Evolutionary conservation across 2,329 filamentous ascomycete genomes (phyloP), one percentile per base, ranked within the genome.

Genomic region (Didymella pinodella): DNA sequence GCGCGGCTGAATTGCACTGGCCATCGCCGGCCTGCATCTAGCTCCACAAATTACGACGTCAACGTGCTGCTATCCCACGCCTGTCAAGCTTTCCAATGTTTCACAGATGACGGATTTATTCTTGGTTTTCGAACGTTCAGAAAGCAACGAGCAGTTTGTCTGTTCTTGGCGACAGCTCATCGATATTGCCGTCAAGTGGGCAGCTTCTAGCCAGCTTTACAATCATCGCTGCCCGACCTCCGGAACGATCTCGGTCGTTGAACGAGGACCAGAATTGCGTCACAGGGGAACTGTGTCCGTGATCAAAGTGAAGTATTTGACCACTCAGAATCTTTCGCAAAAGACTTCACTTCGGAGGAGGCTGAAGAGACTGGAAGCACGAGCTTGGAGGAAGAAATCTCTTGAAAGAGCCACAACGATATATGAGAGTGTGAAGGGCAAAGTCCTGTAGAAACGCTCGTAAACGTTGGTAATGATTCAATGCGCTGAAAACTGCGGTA

Each of bases 41-140:
- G 56, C 56, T 59, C 56, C 50, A 59, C 56, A 51, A 18, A 29
- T 50, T 54, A 54, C 50, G 56, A 54, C 56, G 56, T 59, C 56
- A 54, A 59, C 56, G 41, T 59, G 51, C 50, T 59, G 50, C 56
- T 20, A 34, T 45, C 49, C 54, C 55, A 48, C 45, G 45, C 45
- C 49, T 49, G 49, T 49, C 45, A 49, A 58, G 50, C 49, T 46
- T 54, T 34, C 50, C 46, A 36, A 20, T 28, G 55, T 54, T 54
- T 16, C 55, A 54, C 55, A 34, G 43, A 50, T 14, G 56, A 31
- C 34, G 11, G 25, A n/a, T 40, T 54, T 32, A 3, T 18, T 31
- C 40, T 43, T 29, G 46, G 16, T 18, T 12, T 36, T 25, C 18
- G 25, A 8, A 12, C 2, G 25, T 32, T 12, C 5, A 4, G 12